Evolutionary conservation across 2,329 filamentous ascomycete species (phyloP).

Genomic region (Xylaria sp.): DNA sequence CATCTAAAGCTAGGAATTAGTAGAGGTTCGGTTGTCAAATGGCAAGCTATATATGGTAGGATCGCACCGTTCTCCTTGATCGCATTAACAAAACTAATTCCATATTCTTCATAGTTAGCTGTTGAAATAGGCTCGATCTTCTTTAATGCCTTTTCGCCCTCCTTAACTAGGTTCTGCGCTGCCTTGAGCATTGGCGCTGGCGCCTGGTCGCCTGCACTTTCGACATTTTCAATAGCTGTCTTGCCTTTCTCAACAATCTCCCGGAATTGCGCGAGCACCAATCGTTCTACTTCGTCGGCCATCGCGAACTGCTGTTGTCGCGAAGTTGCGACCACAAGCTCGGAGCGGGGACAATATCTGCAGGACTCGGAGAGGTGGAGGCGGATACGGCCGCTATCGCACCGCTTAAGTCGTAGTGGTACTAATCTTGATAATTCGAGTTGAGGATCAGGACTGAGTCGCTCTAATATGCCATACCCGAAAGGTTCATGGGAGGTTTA

Average conservation of each 20-base stretch:
- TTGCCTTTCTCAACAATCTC: constrained; percentile 65
- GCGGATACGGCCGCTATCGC: constrained; percentile 20
- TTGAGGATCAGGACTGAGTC: constrained; percentile 12
- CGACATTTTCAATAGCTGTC: constrained; percentile 60
- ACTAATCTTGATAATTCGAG: constrained; percentile 17
- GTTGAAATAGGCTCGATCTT: constrained; percentile 64
- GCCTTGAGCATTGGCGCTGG: constrained; percentile 60
- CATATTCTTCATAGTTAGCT: constrained; percentile 61
- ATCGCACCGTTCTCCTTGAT: constrained; percentile 65
- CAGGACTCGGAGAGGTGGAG: constrained; percentile 13
- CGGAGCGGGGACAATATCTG: not conserved
- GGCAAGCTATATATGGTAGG: constrained; percentile 8
- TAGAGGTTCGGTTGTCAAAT: constrained; percentile 8
- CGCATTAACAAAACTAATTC: constrained; percentile 60
- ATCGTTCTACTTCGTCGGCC: constrained; percentile 51
- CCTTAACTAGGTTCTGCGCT: constrained; percentile 59
- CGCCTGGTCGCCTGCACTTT: constrained; percentile 52
- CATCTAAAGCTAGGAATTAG: constrained; percentile 53
- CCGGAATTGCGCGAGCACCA: constrained; percentile 63
- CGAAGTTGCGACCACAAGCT: constrained; percentile 12
- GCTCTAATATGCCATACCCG: constrained; percentile 14
- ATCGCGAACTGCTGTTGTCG: constrained; percentile 37
- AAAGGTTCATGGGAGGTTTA: constrained; percentile 4
- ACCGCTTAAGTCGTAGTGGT: constrained; percentile 20
- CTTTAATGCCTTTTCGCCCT: constrained; percentile 62